phyloP scores from a whole-genome alignment of 2,329 filamentous ascomycete genomes.

The Malbranchea cinnamomea region DNA sequence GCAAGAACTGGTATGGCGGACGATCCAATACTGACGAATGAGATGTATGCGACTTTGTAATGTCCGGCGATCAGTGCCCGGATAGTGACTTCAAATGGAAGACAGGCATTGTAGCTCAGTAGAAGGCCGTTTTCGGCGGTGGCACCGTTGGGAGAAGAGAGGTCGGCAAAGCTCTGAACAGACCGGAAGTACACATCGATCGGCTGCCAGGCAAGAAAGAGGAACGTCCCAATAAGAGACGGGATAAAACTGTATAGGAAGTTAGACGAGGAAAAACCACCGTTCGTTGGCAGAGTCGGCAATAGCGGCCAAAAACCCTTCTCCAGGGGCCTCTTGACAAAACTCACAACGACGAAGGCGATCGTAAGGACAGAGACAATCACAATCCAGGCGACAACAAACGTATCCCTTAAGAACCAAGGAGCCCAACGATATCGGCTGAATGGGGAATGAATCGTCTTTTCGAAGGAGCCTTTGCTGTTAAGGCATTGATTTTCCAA shows the following conservation, averaged over 20 bases:
- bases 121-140: conserved; percentile 42
- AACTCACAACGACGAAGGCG: conserved; percentile 63
- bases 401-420: conserved; percentile 56
- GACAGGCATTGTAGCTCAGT: conserved; percentile 39
- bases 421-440: conserved; percentile 56
- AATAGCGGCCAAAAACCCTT: conserved; percentile 59
- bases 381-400: conserved; percentile 52
- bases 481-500: conserved; percentile 24
- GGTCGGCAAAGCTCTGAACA: conserved; percentile 41
- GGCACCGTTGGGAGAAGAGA: conserved; percentile 37
- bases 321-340: conserved; percentile 51
- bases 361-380: conserved; percentile 46
- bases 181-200: conserved; percentile 46
- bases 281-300: conserved; percentile 40
- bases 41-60: conserved; percentile 42
- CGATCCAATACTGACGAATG: conserved; percentile 38
- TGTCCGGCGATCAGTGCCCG: conserved; percentile 40
- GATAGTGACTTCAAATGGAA: conserved; percentile 39
- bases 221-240: conserved; percentile 40
- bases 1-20: conserved; percentile 42
- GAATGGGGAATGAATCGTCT: conserved; percentile 36
- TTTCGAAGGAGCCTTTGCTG: conserved; percentile 32
- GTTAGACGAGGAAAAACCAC: conserved; percentile 70
- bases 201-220: conserved; percentile 45
- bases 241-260: conserved; percentile 66